These are phyloP conservation scores for Euphorbia pulcherrima DNA, from an alignment of 345 rosid genomes.

Conservation along the genomic window DNA sequence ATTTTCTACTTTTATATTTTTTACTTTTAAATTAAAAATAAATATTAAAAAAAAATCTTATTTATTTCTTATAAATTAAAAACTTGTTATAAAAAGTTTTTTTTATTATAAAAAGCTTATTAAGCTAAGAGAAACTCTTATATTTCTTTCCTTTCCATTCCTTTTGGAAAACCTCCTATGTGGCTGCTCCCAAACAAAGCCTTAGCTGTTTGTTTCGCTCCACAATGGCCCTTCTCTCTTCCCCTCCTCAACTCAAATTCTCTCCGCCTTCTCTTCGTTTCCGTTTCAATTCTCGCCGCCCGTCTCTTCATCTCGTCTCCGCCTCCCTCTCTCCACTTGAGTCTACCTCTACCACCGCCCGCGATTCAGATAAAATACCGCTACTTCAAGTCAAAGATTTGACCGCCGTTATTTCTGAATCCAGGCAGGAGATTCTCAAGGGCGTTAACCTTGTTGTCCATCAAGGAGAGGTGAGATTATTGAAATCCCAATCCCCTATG, in stretches of 20 bases:
- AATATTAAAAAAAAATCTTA: no score
- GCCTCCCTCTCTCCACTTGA: conserved; percentile 7
- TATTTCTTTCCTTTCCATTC: no score
- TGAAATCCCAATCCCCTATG: neutral
- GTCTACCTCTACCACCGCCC: neutral
- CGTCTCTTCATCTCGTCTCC: neutral
- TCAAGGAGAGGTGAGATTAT: conserved; percentile 73
- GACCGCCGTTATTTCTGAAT: conserved; percentile 70
- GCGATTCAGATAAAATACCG: conserved; percentile 34
- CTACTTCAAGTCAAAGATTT: conserved; percentile 76
- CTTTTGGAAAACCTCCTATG: no score
- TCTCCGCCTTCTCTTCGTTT: neutral
- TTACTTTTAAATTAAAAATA: no score
- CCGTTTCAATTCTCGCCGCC: conserved; percentile 9
- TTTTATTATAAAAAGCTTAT: no score
- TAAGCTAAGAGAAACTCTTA: no score
- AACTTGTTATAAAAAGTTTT: no score
- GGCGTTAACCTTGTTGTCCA: conserved; percentile 67
- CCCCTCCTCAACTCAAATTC: neutral
- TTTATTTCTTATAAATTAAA: no score
- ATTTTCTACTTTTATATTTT: no score
- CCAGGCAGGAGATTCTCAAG: conserved; percentile 78
- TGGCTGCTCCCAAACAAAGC: no score
- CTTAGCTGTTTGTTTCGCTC: neutral
- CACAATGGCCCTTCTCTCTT: conserved; percentile 1